phyloP scores from a whole-genome alignment of 2,329 filamentous ascomycete genomes.

The Colletotrichum abscissum region DNA sequence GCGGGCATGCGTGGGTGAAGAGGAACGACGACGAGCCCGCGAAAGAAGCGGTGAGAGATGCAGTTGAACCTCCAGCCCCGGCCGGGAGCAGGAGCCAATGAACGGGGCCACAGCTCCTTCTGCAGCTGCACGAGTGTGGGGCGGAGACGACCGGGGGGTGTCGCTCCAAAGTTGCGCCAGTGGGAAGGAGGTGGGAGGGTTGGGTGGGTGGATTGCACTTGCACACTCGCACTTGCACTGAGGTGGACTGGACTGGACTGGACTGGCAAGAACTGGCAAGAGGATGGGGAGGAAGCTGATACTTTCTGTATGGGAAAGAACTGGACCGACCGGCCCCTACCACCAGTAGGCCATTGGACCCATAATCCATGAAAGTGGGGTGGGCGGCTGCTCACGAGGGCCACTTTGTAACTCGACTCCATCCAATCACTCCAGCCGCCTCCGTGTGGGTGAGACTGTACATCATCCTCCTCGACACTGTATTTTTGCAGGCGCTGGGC shows the following conservation, averaged over 20 bases:
- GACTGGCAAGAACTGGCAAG: no score
- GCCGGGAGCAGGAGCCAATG: constrained; percentile 41
- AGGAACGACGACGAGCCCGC: constrained; percentile 36
- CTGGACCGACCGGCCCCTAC: background rate
- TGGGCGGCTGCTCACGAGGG: constrained; percentile 34
- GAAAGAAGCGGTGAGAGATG: constrained; percentile 46
- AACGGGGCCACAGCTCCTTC: constrained; percentile 33
- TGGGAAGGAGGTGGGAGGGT: constrained; percentile 27
- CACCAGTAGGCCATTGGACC: background rate
- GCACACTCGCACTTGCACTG: no score
- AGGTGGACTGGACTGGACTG: no score
- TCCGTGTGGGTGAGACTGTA: constrained; percentile 28
- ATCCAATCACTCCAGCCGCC: constrained; percentile 36
- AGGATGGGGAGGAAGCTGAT: background rate
- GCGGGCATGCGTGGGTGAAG: constrained; percentile 37
- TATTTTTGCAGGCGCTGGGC: constrained; percentile 33
- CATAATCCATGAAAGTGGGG: background rate
- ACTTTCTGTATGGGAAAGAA: background rate
- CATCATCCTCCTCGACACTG: constrained; percentile 11
- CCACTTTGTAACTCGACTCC: constrained; percentile 16
- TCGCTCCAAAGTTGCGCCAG: constrained; percentile 32
- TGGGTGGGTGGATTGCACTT: constrained; percentile 17
- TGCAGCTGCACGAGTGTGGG: constrained; percentile 39
- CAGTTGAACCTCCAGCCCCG: constrained; percentile 42
- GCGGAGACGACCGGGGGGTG: constrained; percentile 32